Evolutionary conservation across 495 filamentous ascomycete genomes (phyloP).

Genomic region (Penicillium dipodomyicola): DNA sequence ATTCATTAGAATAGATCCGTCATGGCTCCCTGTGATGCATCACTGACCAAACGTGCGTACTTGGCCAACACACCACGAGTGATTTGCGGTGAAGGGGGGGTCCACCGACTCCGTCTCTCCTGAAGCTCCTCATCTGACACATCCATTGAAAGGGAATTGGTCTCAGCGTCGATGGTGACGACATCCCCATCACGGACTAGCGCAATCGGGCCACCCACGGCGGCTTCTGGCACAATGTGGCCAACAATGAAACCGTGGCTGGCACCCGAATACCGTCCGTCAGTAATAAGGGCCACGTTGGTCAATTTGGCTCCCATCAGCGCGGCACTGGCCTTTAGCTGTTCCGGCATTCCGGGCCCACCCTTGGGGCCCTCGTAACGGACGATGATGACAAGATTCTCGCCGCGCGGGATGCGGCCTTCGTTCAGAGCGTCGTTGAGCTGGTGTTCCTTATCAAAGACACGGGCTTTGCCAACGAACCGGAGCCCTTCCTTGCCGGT

Average conservation of each 20-base stretch:
- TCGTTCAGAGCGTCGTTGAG: slow-evolving; percentile 73
- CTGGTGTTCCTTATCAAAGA: slow-evolving; percentile 87
- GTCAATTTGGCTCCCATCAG: slow-evolving; percentile 89
- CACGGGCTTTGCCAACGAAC: slow-evolving; percentile 78
- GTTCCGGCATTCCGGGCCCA: slow-evolving; percentile 98
- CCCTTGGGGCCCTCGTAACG: slow-evolving; percentile 95
- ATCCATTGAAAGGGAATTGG: slow-evolving; percentile 71
- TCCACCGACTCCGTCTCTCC: slow-evolving; percentile 67
- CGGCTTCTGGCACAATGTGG: slow-evolving; percentile 91
- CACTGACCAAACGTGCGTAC: slow-evolving; percentile 73
- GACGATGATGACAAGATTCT: slow-evolving; percentile 90
- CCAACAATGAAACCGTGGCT: slow-evolving; percentile 95
- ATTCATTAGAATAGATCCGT: slow-evolving; percentile 47
- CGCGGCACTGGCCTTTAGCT: slow-evolving; percentile 81
- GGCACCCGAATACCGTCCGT: slow-evolving; percentile 88
- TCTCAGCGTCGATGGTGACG: slow-evolving; percentile 82
- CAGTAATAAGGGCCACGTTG: slow-evolving; percentile 90
- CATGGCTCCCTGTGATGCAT: slow-evolving; percentile 69
- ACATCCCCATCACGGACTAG: slow-evolving; percentile 77
- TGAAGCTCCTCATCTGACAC: slow-evolving; percentile 73
- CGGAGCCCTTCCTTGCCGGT: slow-evolving; percentile 88
- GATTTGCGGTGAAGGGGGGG: slow-evolving; percentile 64
- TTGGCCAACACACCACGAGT: slow-evolving; percentile 87
- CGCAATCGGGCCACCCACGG: slow-evolving; percentile 77
- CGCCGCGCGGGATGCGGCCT: slow-evolving; percentile 67